Base-by-base conservation (phyloP, 805 yeast species). In the Lipomyces kockii region DNA sequence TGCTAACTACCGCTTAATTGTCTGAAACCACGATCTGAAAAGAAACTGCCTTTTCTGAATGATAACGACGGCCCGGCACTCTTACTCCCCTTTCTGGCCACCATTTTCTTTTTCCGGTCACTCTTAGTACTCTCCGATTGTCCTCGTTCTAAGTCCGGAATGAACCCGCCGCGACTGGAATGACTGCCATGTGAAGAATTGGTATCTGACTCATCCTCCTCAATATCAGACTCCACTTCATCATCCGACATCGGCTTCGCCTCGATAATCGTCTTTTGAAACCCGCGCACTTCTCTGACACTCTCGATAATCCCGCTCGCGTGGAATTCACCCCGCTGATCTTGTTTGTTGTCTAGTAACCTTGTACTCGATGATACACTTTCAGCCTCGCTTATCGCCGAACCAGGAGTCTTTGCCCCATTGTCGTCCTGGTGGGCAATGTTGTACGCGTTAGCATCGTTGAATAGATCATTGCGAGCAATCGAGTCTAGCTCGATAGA, bases 221-320 rank as follows among this genome's bases (percentile, higher is more conserved):
- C 59, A 17, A 56, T 43, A 9, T 58, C 63, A 9, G 51, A 56
- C 20, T 56, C 57, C 3, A 51, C 29, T 1, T 67, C 70, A 25
- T 55, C 58, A 14, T 68, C 70, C 20, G 66, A 49, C 49, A 58
- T 49, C n/a, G 70, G 69, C 55, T 60, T 53, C 14, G 66, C 37
- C 53, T 89, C 94, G 74, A 92, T 91, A 68, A 92, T 90, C 2
- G 96, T 91, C 81, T 92, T 92, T 73, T 87, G 87, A 25, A 90
- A 90, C 63, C 97, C 97, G 75, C 89, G 87, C 34, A 89, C 89
- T 61, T 88, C 89, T n/a, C 92, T 87, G 20, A 92, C 88, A 53
- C 90, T 87, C 78, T 92, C 97, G 63, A 90, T 84, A 63, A 92
- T 87, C 8, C 94, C 89, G 20, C 87, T 87, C 11, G 88, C 73